Percentiles rank a stretch among this genome's conserved stretches.
These are phyloP conservation scores for Ramaria rubella DNA, from an alignment of 768 basidiomycete species.

Conservation along the genomic window DNA sequence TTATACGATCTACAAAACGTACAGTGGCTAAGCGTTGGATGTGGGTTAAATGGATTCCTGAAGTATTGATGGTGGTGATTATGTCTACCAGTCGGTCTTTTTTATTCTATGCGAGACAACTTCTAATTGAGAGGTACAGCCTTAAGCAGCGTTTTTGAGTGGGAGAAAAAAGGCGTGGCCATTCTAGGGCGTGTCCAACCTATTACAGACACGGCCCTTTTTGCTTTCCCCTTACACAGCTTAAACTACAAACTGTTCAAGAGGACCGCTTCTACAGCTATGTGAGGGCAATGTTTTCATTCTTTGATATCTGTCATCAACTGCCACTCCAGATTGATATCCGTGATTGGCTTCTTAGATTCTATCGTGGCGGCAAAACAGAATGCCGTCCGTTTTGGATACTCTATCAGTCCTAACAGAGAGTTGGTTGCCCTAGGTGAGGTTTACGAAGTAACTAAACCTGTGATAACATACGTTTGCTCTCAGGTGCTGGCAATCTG, in stretches of 20 bases:
- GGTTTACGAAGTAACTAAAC: conserved; percentile 1
- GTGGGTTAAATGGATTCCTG: conserved; percentile 33
- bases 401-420: conserved; percentile 88
- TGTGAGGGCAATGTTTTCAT: conserved; percentile 37
- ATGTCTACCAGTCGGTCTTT: conserved; percentile 57
- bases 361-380: conserved; percentile 95
- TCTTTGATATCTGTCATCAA: not conserved
- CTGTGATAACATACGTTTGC: not conserved
- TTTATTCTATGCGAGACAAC: not conserved
- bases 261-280: conserved; percentile 78
- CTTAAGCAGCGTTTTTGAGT: conserved; percentile 57
- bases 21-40: conserved; percentile 12
- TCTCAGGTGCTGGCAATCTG: conserved; percentile 63
- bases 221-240: conserved; percentile 66
- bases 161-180: conserved; percentile 74
- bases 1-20: conserved; percentile 51
- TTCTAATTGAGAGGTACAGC: conserved; percentile 34
- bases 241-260: conserved; percentile 58
- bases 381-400: conserved; percentile 75
- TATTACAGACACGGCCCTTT: conserved; percentile 47
- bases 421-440: conserved; percentile 84
- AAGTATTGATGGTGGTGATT: conserved; percentile 69
- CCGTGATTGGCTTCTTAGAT: conserved; percentile 87
- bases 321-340: conserved; percentile 47
- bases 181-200: conserved; percentile 72